Percentiles rank a stretch among this genome's conserved stretches.
These are phyloP conservation scores for Mortierella sp. DNA, from an alignment of 371 early-diverging fungal species.

Conservation along the genomic window DNA sequence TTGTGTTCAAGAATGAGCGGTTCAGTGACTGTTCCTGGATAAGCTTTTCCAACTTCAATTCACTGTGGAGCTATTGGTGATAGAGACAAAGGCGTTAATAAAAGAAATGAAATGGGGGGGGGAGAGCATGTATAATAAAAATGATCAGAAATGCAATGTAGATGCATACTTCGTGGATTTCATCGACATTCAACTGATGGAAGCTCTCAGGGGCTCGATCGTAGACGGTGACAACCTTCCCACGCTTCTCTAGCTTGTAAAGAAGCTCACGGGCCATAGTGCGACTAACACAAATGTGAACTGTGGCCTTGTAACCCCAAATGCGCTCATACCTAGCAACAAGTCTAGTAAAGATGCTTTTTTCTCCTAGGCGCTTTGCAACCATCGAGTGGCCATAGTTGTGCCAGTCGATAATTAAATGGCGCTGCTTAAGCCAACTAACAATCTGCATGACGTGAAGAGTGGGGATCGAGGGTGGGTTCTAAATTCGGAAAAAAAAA, in stretches of 20 bases:
- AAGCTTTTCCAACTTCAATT: constrained; percentile 58
- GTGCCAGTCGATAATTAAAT: constrained; percentile 96
- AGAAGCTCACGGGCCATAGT: constrained; percentile 83
- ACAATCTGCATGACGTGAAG: constrained; percentile 80
- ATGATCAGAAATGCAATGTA: background rate
- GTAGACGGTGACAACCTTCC: constrained; percentile 74
- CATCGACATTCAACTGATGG: constrained; percentile 64
- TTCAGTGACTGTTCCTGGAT: constrained; percentile 57
- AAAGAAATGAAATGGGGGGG: background rate
- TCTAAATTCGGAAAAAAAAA: constrained; percentile 67
- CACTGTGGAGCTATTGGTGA: constrained; percentile 54
- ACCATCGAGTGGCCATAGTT: constrained; percentile 95
- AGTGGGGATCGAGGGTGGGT: constrained; percentile 96
- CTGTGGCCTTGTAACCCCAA: constrained; percentile 80
- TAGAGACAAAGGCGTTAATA: background rate
- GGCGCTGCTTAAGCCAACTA: constrained; percentile 68
- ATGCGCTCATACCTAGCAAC: constrained; percentile 76
- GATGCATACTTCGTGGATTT: constrained; percentile 70
- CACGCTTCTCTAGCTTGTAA: constrained; percentile 73
- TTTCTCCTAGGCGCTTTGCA: constrained; percentile 74
- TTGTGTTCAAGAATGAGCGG: constrained; percentile 46
- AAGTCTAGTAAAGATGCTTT: constrained; percentile 68
- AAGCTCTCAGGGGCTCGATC: constrained; percentile 83
- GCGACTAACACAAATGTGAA: constrained; percentile 90
- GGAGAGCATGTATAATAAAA: background rate